Percentiles rank a stretch among this genome's conserved stretches.
Conservation (phyloP, 306 rosid genomes). For the peach (Prunus persica) region DNA sequence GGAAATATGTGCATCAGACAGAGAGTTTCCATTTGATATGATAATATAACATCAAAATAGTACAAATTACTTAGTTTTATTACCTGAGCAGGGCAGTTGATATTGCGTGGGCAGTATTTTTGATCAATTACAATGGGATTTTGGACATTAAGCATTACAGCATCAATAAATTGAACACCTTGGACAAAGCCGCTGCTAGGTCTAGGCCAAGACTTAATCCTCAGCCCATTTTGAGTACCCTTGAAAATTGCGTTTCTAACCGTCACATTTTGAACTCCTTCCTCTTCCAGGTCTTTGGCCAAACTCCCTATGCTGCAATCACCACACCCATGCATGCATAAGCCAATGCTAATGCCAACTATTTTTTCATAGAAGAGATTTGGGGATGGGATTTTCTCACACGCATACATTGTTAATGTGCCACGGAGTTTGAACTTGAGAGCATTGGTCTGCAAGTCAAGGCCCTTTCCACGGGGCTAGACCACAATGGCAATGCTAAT, state of each 20-base stretch:
- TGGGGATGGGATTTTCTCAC: rapidly evolving
- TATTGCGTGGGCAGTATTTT: constrained; percentile 24
- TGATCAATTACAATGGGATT: constrained; percentile 28
- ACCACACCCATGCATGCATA: not conserved
- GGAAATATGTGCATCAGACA: not conserved
- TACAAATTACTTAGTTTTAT: not conserved
- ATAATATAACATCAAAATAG: not conserved
- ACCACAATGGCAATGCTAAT: no score
- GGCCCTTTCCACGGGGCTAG: no score
- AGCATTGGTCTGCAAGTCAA: no score
- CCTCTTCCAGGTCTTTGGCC: constrained; percentile 27
- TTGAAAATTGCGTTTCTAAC: constrained; percentile 2
- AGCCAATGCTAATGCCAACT: not conserved
- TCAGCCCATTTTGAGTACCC: constrained; percentile 16
- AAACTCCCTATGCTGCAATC: constrained; percentile 22
- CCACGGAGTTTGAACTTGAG: no score
- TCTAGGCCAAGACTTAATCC: constrained; percentile 27
- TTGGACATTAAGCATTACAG: constrained; percentile 17
- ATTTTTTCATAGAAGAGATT: no score
- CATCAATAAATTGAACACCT: constrained; percentile 8
- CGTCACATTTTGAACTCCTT: constrained; percentile 25
- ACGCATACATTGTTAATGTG: no score
- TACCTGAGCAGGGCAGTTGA: constrained; percentile 21
- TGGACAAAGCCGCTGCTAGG: constrained; percentile 22
- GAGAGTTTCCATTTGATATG: not conserved